A percentile compares a stretch with the other conserved stretches of the same genome.
Conservation (phyloP, 495 filamentous ascomycete genomes). For the Penicillium daleae region DNA sequence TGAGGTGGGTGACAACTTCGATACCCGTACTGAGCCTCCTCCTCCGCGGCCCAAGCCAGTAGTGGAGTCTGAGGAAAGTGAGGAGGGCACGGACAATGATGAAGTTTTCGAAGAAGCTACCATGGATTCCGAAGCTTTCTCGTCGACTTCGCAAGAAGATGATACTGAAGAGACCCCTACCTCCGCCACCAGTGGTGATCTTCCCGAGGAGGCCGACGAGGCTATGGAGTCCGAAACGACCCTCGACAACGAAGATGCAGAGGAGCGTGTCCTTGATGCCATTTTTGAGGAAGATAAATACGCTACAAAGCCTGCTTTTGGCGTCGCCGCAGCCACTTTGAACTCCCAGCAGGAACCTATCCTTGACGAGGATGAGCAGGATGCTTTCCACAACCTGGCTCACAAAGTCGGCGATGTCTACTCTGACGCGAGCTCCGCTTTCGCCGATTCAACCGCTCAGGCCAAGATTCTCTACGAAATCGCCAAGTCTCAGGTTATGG, state of each 20-base stretch:
- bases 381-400: conserved; percentile 53
- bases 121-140: not conserved
- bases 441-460: conserved; percentile 60
- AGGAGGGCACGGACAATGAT: conserved; percentile 33
- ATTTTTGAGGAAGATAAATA: conserved; percentile 12
- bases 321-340: conserved; percentile 31
- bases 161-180: not conserved
- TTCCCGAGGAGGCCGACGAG: not conserved
- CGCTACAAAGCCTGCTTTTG: conserved; percentile 20
- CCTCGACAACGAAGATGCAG: not conserved
- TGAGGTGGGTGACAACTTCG: conserved; percentile 79
- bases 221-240: not conserved
- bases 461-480: conserved; percentile 68
- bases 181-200: not conserved
- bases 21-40: conserved; percentile 54
- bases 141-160: not conserved
- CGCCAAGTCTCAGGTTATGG: conserved; percentile 66
- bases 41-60: conserved; percentile 48
- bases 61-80: conserved; percentile 43
- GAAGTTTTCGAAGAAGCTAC: conserved; percentile 1
- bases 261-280: conserved; percentile 8
- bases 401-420: conserved; percentile 54
- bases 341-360: conserved; percentile 38
- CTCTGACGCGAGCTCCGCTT: conserved; percentile 59
- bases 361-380: conserved; percentile 51